Evolutionary conservation across 331 rosid species (phyloP), one percentile per base, ranked within the genome.

Genomic region (Quercus tomentella): DNA sequence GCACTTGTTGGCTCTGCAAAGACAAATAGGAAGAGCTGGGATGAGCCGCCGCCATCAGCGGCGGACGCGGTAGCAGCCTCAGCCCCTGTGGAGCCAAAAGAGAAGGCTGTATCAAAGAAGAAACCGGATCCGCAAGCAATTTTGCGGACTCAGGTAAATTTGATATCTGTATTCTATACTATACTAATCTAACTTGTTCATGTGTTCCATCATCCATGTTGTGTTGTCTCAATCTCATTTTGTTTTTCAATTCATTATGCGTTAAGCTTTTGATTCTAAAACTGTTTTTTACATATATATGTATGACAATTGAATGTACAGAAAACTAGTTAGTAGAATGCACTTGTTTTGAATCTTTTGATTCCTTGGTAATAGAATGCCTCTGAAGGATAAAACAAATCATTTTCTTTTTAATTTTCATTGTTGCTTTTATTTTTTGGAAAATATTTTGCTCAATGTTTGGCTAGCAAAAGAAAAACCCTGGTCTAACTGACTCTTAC

Each of bases 11-110:
- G 97, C 20, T 85, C 94, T 2, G 87, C 83, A 3, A 94, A 91
- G 86, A 14, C 82, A 61, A 41, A 23, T 5, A 83, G 98, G 87
- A 95, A 90, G 92, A 88, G 86, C 60, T 96, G 98, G 97, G 99
- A 91, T 61, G 99, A 91, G 62, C 92, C 85, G 3, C 85, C 16
- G 18, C 55, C 55, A 14, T 12, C 55, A 49, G 16, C 18, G 18
- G 55, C 55, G 0, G 17, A 9, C 12, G 49, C 49, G 12, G 49
- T 83, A 18, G 72, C 45, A 2, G 73, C 35, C 7, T 26, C 80
- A 41, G 21, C 79, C 6, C 65, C 81, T 7, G 80, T 22, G 71
- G 97, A 88, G 72, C 80, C 72, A 9, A 91, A 74, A 70, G 94
- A 96, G 49, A 84, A 87, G 86, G 56, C 82, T 17, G 82, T n/a